A percentile compares a stretch with the other conserved stretches of the same genome.
phyloP scores from a whole-genome alignment of 331 rosid species.

The Malus hybrid region DNA sequence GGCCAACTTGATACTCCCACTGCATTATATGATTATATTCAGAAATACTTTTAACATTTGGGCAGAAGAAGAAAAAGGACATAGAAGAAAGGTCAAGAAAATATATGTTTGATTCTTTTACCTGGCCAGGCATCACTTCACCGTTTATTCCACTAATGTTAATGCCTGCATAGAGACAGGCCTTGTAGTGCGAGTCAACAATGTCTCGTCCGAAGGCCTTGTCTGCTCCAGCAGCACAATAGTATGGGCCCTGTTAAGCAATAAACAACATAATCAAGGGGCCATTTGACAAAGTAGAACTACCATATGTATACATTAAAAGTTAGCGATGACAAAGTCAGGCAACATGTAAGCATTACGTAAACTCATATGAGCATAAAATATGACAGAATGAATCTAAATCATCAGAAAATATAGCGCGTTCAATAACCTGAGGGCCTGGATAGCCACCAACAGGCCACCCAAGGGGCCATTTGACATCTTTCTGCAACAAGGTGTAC shows the following conservation, averaged over 20 bases:
- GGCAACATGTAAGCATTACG: neutral
- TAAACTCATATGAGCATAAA: neutral
- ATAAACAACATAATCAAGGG: slow-evolving; percentile 1
- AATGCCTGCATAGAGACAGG: slow-evolving; percentile 78
- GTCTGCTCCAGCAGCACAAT: slow-evolving; percentile 76
- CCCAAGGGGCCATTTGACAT: slow-evolving; percentile 74
- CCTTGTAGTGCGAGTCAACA: slow-evolving; percentile 84
- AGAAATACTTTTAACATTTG: neutral
- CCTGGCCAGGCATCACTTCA: slow-evolving; percentile 98
- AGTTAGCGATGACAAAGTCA: neutral
- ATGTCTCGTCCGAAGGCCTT: slow-evolving; percentile 89
- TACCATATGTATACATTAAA: neutral
- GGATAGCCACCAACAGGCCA: slow-evolving; percentile 94
- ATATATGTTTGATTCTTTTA: slow-evolving; percentile 1
- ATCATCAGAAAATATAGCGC: neutral
- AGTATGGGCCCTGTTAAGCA: slow-evolving; percentile 76
- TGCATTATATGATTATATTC: slow-evolving; percentile 11
- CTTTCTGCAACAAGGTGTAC: slow-evolving; percentile 90
- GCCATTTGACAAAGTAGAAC: neutral
- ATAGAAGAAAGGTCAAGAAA: neutral
- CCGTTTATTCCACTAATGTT: slow-evolving; percentile 84
- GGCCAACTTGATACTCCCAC: slow-evolving; percentile 99
- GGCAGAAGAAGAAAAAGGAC: neutral
- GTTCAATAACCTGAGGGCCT: slow-evolving; percentile 67
- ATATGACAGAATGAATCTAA: neutral